phyloP scores from a whole-genome alignment of 2,329 filamentous ascomycete species.

The Conoideocrella luteorostrata region DNA sequence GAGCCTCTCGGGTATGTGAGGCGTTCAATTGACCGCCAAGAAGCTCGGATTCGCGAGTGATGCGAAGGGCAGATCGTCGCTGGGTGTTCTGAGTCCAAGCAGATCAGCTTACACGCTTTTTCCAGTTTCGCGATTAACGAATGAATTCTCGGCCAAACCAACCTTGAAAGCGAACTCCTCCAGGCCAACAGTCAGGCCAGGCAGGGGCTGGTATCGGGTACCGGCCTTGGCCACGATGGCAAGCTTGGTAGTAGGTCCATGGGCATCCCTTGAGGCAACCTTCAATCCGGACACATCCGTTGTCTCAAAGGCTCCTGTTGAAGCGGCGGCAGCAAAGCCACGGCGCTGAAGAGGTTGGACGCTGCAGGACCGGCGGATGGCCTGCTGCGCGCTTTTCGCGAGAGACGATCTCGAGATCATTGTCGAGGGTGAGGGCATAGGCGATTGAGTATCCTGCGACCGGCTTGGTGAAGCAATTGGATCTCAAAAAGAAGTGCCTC shows the following conservation, averaged over 20 bases:
- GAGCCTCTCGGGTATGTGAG: conserved; percentile 86
- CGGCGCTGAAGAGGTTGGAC: conserved; percentile 46
- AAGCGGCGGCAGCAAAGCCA: conserved; percentile 52
- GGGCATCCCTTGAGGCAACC: conserved; percentile 82
- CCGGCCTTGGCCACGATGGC: conserved; percentile 91
- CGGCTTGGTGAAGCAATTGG: conserved; percentile 34
- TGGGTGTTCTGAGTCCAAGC: conserved; percentile 61
- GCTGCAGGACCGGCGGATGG: conserved; percentile 50
- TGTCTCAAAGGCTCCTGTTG: conserved; percentile 79
- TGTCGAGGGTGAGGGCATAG: conserved; percentile 49
- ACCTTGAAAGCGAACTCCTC: conserved; percentile 98
- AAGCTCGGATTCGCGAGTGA: conserved; percentile 91
- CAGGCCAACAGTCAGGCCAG: conserved; percentile 82
- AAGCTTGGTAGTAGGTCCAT: conserved; percentile 83
- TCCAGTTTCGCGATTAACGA: conserved; percentile 7
- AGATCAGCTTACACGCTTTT: conserved; percentile 40
- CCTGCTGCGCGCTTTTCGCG: conserved; percentile 52
- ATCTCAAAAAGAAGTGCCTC: conserved; percentile 36
- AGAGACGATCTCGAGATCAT: conserved; percentile 59
- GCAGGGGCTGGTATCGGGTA: conserved; percentile 83
- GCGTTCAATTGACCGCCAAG: conserved; percentile 84
- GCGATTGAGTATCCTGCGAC: conserved; percentile 44
- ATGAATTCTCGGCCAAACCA: conserved; percentile 10
- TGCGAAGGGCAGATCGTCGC: conserved; percentile 83
- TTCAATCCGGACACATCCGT: conserved; percentile 84